Conservation (phyloP, 2,329 filamentous ascomycete species). For the Talaromyces funiculosus region DNA sequence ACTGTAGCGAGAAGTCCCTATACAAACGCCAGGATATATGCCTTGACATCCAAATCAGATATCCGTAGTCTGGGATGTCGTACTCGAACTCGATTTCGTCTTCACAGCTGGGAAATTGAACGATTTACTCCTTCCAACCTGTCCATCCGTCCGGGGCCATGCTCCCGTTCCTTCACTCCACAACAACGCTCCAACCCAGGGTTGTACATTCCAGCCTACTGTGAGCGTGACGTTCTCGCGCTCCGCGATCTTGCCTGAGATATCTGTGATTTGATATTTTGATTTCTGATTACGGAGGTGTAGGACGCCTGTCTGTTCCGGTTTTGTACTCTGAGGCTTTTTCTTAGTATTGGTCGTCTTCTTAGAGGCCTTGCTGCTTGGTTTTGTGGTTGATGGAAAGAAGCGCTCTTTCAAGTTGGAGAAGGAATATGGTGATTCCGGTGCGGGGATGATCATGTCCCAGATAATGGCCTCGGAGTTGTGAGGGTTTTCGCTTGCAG, state of each 20-base stretch:
- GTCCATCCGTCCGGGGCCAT: conserved; percentile 47
- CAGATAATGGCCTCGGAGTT: conserved; percentile 73
- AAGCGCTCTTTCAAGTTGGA: conserved; percentile 32
- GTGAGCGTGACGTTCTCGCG: conserved; percentile 68
- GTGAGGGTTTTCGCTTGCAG: conserved; percentile 26
- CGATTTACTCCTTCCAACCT: conserved; percentile 45
- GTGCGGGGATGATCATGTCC: conserved; percentile 85
- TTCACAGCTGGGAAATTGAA: conserved; percentile 52
- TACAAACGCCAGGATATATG: neutral
- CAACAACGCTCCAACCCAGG: conserved; percentile 83
- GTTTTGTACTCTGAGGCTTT: conserved; percentile 15
- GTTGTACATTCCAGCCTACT: conserved; percentile 94
- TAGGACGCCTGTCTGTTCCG: conserved; percentile 55
- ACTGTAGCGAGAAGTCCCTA: neutral
- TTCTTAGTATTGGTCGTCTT: conserved; percentile 8
- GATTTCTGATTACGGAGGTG: conserved; percentile 77
- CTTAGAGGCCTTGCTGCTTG: neutral
- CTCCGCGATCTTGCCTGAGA: conserved; percentile 69
- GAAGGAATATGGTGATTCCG: conserved; percentile 38
- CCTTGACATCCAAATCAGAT: neutral
- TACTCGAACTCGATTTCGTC: neutral
- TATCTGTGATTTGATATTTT: conserved; percentile 96
- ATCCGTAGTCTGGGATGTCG: neutral
- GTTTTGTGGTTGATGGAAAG: conserved; percentile 21
- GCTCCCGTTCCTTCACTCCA: conserved; percentile 61